Evolutionary conservation across 2,329 filamentous ascomycete species (phyloP).

Genomic region (Penicillium sp.): DNA sequence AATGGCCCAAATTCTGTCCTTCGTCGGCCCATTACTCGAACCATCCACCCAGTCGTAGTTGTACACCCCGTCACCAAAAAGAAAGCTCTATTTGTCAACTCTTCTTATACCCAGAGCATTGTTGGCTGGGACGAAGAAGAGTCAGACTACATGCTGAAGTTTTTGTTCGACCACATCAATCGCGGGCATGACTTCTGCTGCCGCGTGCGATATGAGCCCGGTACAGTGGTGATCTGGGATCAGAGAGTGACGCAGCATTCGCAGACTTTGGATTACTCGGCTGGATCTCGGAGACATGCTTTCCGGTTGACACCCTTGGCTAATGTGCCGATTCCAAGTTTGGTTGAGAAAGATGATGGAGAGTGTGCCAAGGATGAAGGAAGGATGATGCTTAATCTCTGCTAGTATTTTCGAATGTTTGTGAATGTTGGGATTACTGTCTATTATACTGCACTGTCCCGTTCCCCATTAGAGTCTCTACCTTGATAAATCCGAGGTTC

Average conservation of each 20-base stretch:
- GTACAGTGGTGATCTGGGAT: constrained; percentile 1
- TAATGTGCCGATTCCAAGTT: background rate
- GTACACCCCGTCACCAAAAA: background rate
- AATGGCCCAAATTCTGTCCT: background rate
- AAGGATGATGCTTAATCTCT: constrained; percentile 1
- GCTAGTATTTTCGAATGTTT: background rate
- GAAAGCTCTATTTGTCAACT: background rate
- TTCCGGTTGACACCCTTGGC: background rate
- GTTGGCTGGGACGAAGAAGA: background rate
- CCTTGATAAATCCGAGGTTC: background rate
- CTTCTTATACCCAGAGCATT: background rate
- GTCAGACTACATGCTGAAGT: background rate
- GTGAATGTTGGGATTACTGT: too few relatives aligned
- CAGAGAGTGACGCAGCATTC: constrained; percentile 1
- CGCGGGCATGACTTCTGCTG: constrained; percentile 2
- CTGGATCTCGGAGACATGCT: background rate
- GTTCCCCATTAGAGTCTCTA: background rate
- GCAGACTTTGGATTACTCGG: background rate
- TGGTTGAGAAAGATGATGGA: background rate
- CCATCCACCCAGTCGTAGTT: background rate
- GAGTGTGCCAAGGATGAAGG: constrained; percentile 1
- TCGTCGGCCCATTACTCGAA: background rate
- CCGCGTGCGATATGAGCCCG: background rate
- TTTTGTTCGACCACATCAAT: background rate
- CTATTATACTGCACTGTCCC: background rate